Evolutionary conservation across 495 filamentous ascomycete species (phyloP), one percentile per base, ranked within the genome.

Genomic region (Neurospora sp.): DNA sequence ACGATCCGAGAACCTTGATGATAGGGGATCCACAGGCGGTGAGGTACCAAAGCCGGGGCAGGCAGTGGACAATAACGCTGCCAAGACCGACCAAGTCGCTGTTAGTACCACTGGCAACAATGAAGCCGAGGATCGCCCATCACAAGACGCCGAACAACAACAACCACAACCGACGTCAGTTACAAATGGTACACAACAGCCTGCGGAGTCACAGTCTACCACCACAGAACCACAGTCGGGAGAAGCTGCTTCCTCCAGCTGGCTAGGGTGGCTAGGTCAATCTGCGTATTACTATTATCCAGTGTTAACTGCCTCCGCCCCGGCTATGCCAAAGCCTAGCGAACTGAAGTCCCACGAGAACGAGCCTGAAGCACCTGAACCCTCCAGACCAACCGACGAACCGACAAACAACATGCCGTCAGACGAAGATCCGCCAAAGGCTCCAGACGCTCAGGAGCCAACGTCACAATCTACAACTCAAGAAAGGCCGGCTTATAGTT

Each of bases 231-330:
- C 77, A n/a, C 37, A 73, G 14, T 71, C 78, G 66, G 82, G 76
- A 41, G 85, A 86, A 39, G 69, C 79, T 18, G 77, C 79, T 41
- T 73, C 85, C 16, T 83, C 81, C 11, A 84, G 87, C 37, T 91
- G 90, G 90, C 76, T 90, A 39, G 88, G 86, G 71, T 90, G 89
- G 86, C 81, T 90, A 41, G 84, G 88, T 35, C 81, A 79, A 70
- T 73, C 77, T 75, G 66, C 69, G 20, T 39, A 66, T 6, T 66
- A 66, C 6, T 66, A 66, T 66, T 66, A 40, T 39, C 39, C 81
- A 40, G 76, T 73, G 31, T 76, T 79, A 5, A 78, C 74, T 40
- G 39, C 74, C 12, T 69, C 73, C 35, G 74, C 12, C 27, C 54
- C 54, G 54, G 14, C 14, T 18, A 3, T 66, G 54, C 11, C 40